Evolutionary conservation across 345 rosid genomes (phyloP), one percentile per base, ranked within the genome.

Genomic region (Bruguiera parviflora): DNA sequence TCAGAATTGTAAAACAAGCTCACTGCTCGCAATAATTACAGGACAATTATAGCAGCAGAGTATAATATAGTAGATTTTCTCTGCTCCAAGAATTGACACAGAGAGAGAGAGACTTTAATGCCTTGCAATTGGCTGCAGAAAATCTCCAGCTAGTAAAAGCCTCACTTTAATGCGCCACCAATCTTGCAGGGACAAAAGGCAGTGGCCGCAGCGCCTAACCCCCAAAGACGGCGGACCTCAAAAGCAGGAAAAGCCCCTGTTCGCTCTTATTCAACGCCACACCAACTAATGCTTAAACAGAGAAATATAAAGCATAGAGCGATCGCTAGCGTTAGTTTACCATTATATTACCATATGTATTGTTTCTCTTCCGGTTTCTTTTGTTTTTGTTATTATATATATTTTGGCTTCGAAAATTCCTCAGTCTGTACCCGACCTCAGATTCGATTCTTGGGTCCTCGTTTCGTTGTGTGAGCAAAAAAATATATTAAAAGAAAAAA

Each of bases 391-490:
- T 43, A 46, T 20, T 37, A 1, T 57, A 19, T 25, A 4, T 68
- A 3, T 6, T 57, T 55, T 63, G 27, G 51, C 58, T 75, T 63
- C 35, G 65, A 15, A 63, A 76, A 68, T 29, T 65, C 80, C 28
- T 28, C 66, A 5, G 46, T 10, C 1, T 72, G 62, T 72, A 72
- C 70, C 71, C 75, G 78, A 61, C 68, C 74, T 64, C 62, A 13
- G 77, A 82, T 82, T 78, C 83, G 84, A 78, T 77, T 75, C 82
- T 66, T 46, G 29, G 18, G 70, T 57, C 68, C 72, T 31, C 25
- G 66, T 55, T 33, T 70, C 64, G 73, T 67, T 65, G 31, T 64
- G 69, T 22, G 28, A 55, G 16, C 2, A 39, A 39, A 39, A 39
- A 39, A 33, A 31, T 33, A 39, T 39, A 11, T 10, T 0, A 10